Conservation (phyloP, 495 filamentous ascomycete genomes). For the Oidiodendron maius region DNA sequence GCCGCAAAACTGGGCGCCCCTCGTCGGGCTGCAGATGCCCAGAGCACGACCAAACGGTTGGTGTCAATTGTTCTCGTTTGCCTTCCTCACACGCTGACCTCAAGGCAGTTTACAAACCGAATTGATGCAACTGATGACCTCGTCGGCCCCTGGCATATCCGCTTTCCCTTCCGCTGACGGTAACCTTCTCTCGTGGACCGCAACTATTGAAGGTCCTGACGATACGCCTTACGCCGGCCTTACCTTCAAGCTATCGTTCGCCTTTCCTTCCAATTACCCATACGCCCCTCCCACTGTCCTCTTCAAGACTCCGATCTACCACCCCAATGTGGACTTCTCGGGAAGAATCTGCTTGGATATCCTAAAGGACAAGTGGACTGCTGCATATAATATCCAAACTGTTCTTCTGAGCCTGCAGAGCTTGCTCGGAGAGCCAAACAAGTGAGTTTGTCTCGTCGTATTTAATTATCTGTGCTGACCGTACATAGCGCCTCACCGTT, state of each 20-base stretch:
- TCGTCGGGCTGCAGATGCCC: slow-evolving; percentile 52
- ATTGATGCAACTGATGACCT: slow-evolving; percentile 96
- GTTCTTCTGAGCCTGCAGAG: slow-evolving; percentile 92
- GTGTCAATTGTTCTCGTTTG: slow-evolving; percentile 13
- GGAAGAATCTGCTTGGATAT: slow-evolving; percentile 95
- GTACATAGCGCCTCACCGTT: slow-evolving; percentile 74
- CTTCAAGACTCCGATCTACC: slow-evolving; percentile 91
- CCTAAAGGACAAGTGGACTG: slow-evolving; percentile 95
- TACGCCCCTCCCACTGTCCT: slow-evolving; percentile 89
- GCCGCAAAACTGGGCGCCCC: slow-evolving; percentile 54
- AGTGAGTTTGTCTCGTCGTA: slow-evolving; percentile 50
- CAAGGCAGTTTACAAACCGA: slow-evolving; percentile 79
- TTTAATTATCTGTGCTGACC: slow-evolving; percentile 6
- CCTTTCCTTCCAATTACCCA: slow-evolving; percentile 88
- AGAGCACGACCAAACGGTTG: slow-evolving; percentile 77
- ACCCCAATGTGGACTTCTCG: slow-evolving; percentile 90
- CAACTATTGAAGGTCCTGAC: slow-evolving; percentile 85
- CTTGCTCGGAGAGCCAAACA: slow-evolving; percentile 94
- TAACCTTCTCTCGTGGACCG: slow-evolving; percentile 87
- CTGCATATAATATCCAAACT: slow-evolving; percentile 88
- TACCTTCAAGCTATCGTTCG: slow-evolving; percentile 88
- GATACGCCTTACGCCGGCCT: slow-evolving; percentile 88
- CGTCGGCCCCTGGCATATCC: slow-evolving; percentile 85
- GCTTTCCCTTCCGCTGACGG: slow-evolving; percentile 89
- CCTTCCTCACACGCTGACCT: slow-evolving; percentile 11